Base-by-base conservation (phyloP, 2,329 filamentous ascomycete species). In the Endoconidiophora laricicola region DNA sequence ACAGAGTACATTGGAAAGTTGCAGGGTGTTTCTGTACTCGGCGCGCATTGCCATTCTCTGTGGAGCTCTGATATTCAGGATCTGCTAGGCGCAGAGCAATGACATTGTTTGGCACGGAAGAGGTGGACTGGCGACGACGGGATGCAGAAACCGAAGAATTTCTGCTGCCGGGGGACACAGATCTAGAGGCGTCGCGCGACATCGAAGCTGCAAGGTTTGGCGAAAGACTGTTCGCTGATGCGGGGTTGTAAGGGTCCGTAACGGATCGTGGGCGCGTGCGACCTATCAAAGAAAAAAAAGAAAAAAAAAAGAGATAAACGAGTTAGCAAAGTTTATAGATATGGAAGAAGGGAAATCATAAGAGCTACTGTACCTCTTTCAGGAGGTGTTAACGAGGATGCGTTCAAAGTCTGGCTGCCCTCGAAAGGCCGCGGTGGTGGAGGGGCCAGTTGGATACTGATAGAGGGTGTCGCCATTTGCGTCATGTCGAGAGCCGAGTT, bases 21-120 rank as follows among this genome's bases (percentile, higher is more conserved):
- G 91, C 91, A 0, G 91, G 91, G 58, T 98, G 91, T 61, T 98
- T 98, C 63, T 98, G 91, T 1, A 86, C 80, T n/a, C 91, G 80
- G 62, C 91, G 93, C 4, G 78, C 67, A 38, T 70, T 73, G 44
- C 81, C 78, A 42, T 69, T 69, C 10, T 74, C 69, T 48, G 75
- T 74, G 3, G 76, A 73, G 22, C 77, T 79, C 50, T 87, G 83
- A 54, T 90, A 83, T 41, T 87, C 82, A 0, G 88, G 88, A 62
- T 95, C 86, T 9, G 87, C 90, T 14, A 96, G 74, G 54, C 88
- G 86, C 39, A 96, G 70, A n/a, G 94, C 91, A 60, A 94, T 77
- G 0, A 74, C 68, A 52, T 78, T 79, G 48, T 76, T 78, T 2
- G 74, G 74, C 3, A 78, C 74, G 0, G 74, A 69, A 3, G 76